phyloP scores from a whole-genome alignment of 768 basidiomycete species.

The Tulasnella calospora region DNA sequence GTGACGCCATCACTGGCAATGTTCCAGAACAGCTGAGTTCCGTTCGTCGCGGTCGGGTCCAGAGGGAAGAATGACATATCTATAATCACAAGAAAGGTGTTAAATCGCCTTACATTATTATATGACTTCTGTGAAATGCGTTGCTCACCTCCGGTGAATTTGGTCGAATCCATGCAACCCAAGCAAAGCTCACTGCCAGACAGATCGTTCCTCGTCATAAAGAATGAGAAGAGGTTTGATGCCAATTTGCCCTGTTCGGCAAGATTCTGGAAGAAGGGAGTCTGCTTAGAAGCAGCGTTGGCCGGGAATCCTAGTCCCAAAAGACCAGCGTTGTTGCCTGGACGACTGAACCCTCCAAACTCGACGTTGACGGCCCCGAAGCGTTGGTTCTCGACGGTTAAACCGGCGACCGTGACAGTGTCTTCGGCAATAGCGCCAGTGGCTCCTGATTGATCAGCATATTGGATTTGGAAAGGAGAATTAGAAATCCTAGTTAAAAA shows the following conservation, averaged over 20 bases:
- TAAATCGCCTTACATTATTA: too few relatives aligned
- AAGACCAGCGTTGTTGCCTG: constrained; percentile 6
- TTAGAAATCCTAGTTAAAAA: background rate
- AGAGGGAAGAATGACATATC: constrained; percentile 1
- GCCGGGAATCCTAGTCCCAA: constrained; percentile 4
- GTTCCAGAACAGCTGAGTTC: background rate
- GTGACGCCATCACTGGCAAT: background rate
- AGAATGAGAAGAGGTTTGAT: constrained; percentile 17
- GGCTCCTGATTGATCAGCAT: constrained; percentile 7
- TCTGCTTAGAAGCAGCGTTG: background rate
- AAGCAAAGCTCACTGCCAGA: background rate
- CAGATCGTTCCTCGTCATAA: background rate
- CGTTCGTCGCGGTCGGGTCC: constrained; percentile 10
- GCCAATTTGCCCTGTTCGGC: background rate
- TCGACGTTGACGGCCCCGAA: constrained; percentile 12
- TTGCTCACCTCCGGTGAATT: constrained; percentile 12
- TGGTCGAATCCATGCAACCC: constrained; percentile 15
- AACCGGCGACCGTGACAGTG: constrained; percentile 9
- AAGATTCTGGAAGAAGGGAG: constrained; percentile 13
- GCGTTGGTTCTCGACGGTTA: background rate
- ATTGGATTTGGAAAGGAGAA: background rate
- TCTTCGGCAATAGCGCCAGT: background rate
- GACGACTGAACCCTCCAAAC: constrained; percentile 9
- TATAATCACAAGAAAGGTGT: background rate
- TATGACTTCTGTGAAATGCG: too few relatives aligned